These are phyloP conservation scores for Rhizophlyctis rosea DNA, from an alignment of 192 early-diverging fungal species.

Conservation along the genomic window DNA sequence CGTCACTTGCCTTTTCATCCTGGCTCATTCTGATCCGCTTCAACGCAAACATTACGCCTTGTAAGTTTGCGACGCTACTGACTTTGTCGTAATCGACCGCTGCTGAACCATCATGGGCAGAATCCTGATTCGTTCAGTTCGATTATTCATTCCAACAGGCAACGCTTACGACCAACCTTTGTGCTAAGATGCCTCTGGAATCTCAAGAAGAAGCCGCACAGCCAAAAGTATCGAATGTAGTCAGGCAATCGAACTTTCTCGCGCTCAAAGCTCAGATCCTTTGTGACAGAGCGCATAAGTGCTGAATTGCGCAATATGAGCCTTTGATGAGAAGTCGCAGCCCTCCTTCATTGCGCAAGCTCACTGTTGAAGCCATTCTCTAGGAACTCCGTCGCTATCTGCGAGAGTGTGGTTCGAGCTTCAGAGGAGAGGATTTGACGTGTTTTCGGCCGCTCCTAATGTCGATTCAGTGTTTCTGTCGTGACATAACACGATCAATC, in stretches of 20 bases:
- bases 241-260: slow-evolving; percentile 35
- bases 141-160: too few relatives aligned
- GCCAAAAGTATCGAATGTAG: slow-evolving; percentile 30
- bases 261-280: slow-evolving; percentile 43
- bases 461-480: too few relatives aligned
- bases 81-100: slow-evolving; percentile 44
- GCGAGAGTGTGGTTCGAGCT: slow-evolving; percentile 21
- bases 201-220: slow-evolving; percentile 41
- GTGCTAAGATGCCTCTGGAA: slow-evolving; percentile 26
- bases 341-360: background rate
- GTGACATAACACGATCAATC: too few relatives aligned
- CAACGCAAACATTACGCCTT: slow-evolving; percentile 32
- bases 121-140: too few relatives aligned
- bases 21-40: slow-evolving; percentile 30
- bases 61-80: slow-evolving; percentile 34
- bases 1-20: slow-evolving; percentile 36
- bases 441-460: slow-evolving; percentile 11
- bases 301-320: slow-evolving; percentile 14
- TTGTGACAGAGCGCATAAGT: slow-evolving; percentile 34
- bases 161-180: too few relatives aligned
- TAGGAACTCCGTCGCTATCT: slow-evolving; percentile 32
- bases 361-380: slow-evolving; percentile 45
- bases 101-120: too few relatives aligned
- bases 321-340: background rate
- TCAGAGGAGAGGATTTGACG: slow-evolving; percentile 15